phyloP scores from a whole-genome alignment of 345 rosid species.

The Eucalyptus fibrosa region DNA sequence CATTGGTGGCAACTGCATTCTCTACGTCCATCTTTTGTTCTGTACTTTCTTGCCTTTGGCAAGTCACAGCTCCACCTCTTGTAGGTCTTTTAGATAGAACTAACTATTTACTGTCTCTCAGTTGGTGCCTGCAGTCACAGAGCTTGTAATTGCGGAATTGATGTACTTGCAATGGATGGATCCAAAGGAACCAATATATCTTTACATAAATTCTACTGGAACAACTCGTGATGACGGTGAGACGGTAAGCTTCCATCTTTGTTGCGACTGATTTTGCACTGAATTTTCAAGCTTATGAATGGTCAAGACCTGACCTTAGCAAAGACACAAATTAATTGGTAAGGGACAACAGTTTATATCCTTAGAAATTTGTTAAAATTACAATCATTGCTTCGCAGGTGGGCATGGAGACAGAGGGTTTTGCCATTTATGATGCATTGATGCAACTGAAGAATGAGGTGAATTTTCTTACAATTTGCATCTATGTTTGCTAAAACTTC shows the following conservation, averaged over 20 bases:
- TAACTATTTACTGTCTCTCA: constrained; percentile 12
- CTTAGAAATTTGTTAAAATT: neutral
- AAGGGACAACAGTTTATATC: neutral
- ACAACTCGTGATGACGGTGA: constrained; percentile 88
- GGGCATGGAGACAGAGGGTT: constrained; percentile 83
- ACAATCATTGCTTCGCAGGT: constrained; percentile 28
- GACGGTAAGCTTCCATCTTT: constrained; percentile 33
- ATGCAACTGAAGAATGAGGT: constrained; percentile 70
- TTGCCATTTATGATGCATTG: constrained; percentile 80
- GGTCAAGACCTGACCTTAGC: neutral
- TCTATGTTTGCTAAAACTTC: neutral
- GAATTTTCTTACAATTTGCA: neutral
- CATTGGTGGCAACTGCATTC: neutral
- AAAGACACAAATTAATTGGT: neutral
- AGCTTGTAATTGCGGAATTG: constrained; percentile 65
- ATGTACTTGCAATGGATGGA: constrained; percentile 82
- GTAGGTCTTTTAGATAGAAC: neutral
- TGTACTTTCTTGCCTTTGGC: neutral
- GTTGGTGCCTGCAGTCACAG: constrained; percentile 85
- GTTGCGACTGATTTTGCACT: neutral
- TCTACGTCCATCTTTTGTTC: neutral
- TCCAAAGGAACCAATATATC: constrained; percentile 58
- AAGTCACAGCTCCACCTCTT: neutral
- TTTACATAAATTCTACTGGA: constrained; percentile 86
- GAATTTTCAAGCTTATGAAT: neutral